Evolutionary conservation across 352 stramenopile species (phyloP), one percentile per base, ranked within the genome.

Genomic region (Phytophthora sp.): DNA sequence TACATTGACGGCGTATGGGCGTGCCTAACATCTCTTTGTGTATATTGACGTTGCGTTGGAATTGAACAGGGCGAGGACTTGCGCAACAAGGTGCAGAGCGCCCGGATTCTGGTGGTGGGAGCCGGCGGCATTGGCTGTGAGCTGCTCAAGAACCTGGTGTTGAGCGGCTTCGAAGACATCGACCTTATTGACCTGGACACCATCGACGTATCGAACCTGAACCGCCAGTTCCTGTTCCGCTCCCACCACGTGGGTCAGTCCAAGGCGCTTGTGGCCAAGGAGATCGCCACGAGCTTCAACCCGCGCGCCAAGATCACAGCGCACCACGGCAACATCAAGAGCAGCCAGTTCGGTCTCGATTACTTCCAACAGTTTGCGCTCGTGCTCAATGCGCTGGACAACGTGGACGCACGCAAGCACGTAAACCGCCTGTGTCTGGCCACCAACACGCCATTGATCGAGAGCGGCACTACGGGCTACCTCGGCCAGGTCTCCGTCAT

Each of bases 191-290:
- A 99, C 74, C 74, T 99, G 36, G 98, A 99, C 79, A 99, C 97
- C 26, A 99, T 99, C 72, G 98, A 99, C 79, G 97, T 99, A 58
- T 99, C 97, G 20, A 99, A 99, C 79, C 79, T 99, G 52, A 99
- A 99, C 82, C 91, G 98, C 15, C 98, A 99, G 80, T 99, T 99
- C 61, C 82, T 99, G 7, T 99, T 99, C 79, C 90, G 98, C 15
- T 93, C 80, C 47, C 83, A 99, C 24, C 97, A 99, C 75, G 98
- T 99, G 20, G 97, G 98, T 1, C 83, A 98, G 74, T 84, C 96
- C 33, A 99, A 99, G 80, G 97, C 97, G 33, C 76, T 94, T 0
- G 85, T 94, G 27, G 88, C 88, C 7, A 85, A 84, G 23, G 83
- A 94, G 53, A 90, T 94, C 63, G 88, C 85, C 24, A 77, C 77